Percentiles rank a stretch among this genome's conserved stretches.
Evolutionary conservation across 495 filamentous ascomycete genomes (phyloP).

Genomic region (Parathielavia appendiculata): DNA sequence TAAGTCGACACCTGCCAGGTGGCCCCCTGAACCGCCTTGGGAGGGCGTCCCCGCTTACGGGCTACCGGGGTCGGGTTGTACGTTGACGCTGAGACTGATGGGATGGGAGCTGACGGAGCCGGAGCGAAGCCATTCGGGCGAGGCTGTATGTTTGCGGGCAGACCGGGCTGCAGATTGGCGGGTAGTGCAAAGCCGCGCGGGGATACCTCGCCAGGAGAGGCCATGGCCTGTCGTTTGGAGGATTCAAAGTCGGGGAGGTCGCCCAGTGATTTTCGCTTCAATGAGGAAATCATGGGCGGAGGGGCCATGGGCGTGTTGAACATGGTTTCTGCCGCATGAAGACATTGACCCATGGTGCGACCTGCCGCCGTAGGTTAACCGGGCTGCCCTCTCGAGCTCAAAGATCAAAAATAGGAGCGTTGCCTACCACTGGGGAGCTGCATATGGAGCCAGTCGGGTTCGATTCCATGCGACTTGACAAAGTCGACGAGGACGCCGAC

Average conservation of each 20-base stretch:
- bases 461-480: slow-evolving; percentile 39
- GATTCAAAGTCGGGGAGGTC: slow-evolving; percentile 38
- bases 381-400: not conserved
- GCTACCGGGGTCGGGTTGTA: slow-evolving; percentile 22
- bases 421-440: slow-evolving; percentile 45
- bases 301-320: slow-evolving; percentile 35
- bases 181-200: slow-evolving; percentile 19
- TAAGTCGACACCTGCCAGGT: slow-evolving; percentile 33
- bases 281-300: slow-evolving; percentile 32
- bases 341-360: slow-evolving; percentile 46
- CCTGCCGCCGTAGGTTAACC: slow-evolving; percentile 34
- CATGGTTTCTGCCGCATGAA: slow-evolving; percentile 41
- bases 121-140: slow-evolving; percentile 38
- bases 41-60: slow-evolving; percentile 31
- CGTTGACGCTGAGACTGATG: slow-evolving; percentile 25
- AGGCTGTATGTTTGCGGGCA: slow-evolving; percentile 30
- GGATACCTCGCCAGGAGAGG: slow-evolving; percentile 23
- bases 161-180: slow-evolving; percentile 29
- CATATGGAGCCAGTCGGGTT: slow-evolving; percentile 44
- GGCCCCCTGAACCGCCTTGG: slow-evolving; percentile 22
- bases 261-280: slow-evolving; percentile 44
- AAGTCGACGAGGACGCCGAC: slow-evolving; percentile 46
- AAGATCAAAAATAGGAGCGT: not conserved
- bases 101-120: slow-evolving; percentile 21
- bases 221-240: slow-evolving; percentile 42